Evolutionary conservation across 495 filamentous ascomycete species (phyloP).

Genomic region (Rhizodiscina lignyota): DNA sequence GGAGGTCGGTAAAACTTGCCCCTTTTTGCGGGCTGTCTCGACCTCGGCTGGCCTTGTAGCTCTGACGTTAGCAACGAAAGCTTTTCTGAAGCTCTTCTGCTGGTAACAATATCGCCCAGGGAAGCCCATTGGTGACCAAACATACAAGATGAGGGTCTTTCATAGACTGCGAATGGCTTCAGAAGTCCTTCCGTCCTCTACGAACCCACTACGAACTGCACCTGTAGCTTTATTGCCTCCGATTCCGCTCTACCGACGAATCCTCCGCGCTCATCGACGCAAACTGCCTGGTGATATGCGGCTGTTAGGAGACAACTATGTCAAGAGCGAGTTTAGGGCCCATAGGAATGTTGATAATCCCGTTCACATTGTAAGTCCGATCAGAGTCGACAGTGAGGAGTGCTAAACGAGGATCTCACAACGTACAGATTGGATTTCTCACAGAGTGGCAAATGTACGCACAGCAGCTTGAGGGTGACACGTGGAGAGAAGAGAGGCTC

Average conservation of each 20-base stretch:
- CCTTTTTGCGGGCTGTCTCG: no score
- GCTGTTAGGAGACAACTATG: constrained; percentile 72
- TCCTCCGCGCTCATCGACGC: constrained; percentile 73
- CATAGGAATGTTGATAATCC: constrained; percentile 79
- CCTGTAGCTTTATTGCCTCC: constrained; percentile 74
- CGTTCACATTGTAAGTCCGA: constrained; percentile 57
- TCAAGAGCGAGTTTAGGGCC: constrained; percentile 78
- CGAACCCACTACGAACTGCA: no score
- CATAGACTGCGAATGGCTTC: no score
- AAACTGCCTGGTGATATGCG: constrained; percentile 58
- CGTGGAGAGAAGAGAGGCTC: constrained; percentile 63
- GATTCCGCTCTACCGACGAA: constrained; percentile 71
- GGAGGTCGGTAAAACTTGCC: no score
- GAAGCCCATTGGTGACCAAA: no score
- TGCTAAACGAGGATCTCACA: background rate
- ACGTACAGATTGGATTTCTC: constrained; percentile 69
- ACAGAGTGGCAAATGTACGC: constrained; percentile 94
- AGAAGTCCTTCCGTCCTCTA: no score
- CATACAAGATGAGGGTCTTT: no score
- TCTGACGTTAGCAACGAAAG: no score
- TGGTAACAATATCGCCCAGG: no score
- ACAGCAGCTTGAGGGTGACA: constrained; percentile 72
- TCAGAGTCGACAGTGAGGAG: background rate
- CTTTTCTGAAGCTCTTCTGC: no score
- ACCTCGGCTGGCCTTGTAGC: no score